Evolutionary conservation across 306 rosid genomes (phyloP), one percentile per base, ranked within the genome.

Genomic region (Gynostemma pentaphyllum): DNA sequence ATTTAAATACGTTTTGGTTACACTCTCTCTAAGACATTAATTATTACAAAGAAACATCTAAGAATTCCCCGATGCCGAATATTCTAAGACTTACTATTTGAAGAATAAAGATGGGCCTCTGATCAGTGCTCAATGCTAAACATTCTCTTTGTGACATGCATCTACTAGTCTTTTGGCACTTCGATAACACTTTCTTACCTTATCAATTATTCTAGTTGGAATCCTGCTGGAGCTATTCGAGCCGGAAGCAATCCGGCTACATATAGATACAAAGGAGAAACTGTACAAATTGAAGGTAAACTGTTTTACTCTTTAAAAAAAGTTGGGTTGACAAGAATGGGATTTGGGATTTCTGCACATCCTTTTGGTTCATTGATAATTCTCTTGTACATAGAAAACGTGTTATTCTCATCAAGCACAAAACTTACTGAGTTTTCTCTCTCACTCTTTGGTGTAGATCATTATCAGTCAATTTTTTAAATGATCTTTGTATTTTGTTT

Each of bases 221-320:
- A 34, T 75, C 99, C 96, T 67, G 79, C 88, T 24, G 99, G 90
- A 72, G 96, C 99, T 74, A 84, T 92, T 76, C 86, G 90, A 81
- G 70, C 83, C 62, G 99, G 99, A 46, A 62, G 83, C 46, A 92
- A 86, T 79, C 88, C 96, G 57, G 99, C 99, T 64, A 84, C 85
- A 48, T 92, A 88, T 74, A 79, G 68, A 76, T 79, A 74, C 55
- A 15, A 52, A 40, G 99, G 84, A 6, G 75, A 88, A 86, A 92
- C 79, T 37, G 53, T 88, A 40, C 76, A 88, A 59, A 61, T 92
- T 63, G 90, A 78, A 70, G 99, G 98, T 92, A 74, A 79, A 84
- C 66, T 76, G 70, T 66, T 23, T 46, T n/a, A 34, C 49, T 26
- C 41, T 60, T n/a, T 26, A 15, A 48, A 39, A 32, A 48, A 47